Evolutionary conservation across 495 filamentous ascomycete genomes (phyloP).

Genomic region (Neurospora sublineolata): DNA sequence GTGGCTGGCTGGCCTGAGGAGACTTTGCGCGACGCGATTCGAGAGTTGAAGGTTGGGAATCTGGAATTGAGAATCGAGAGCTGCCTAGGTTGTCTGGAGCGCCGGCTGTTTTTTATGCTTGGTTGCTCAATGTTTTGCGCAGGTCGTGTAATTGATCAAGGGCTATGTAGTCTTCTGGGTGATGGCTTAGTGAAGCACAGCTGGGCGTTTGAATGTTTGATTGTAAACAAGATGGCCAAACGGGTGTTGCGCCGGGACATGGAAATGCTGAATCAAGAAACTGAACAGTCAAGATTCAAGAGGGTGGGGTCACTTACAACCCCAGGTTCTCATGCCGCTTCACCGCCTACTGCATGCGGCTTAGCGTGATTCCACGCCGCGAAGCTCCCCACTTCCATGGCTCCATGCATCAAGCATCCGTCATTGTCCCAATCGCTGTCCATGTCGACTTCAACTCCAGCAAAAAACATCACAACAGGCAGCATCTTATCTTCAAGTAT

Average conservation of each 20-base stretch:
- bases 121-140: background rate
- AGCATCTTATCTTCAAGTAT: background rate
- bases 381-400: background rate
- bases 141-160: background rate
- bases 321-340: background rate
- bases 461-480: constrained; percentile 10
- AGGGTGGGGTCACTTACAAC: background rate
- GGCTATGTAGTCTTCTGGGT: background rate
- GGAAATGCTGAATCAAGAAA: background rate
- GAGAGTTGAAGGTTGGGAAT: background rate
- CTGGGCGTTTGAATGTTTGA: background rate
- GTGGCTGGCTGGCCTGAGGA: background rate
- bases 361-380: background rate
- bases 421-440: background rate
- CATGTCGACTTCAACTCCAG: background rate
- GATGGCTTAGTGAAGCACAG: background rate
- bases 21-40: background rate
- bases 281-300: background rate
- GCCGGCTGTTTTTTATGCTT: background rate
- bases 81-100: background rate
- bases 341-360: background rate
- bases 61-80: background rate
- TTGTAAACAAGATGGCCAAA: background rate
- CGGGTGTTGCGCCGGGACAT: background rate
- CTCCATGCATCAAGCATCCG: background rate